These are phyloP conservation scores for Oryza australiensis DNA, from an alignment of 176 grass and related monocot genomes.

Conservation along the genomic window DNA sequence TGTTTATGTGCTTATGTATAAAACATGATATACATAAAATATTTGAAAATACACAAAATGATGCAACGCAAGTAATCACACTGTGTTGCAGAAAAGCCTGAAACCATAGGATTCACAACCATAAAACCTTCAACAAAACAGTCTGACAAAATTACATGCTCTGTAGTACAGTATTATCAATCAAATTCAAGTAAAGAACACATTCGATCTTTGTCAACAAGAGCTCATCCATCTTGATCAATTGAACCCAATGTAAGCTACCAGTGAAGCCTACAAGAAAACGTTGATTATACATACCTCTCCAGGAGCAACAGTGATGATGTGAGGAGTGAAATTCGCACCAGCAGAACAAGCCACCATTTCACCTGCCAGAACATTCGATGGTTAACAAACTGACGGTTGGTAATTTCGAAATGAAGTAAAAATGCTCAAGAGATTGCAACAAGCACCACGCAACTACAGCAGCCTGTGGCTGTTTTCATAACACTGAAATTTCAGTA, in stretches of 20 bases:
- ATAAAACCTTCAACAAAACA: background rate
- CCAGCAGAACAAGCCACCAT: slow-evolving; percentile 82
- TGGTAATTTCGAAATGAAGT: background rate
- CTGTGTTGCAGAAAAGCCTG: background rate
- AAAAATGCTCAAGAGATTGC: background rate
- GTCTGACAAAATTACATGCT: background rate
- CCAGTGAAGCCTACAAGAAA: background rate
- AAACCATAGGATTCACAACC: background rate
- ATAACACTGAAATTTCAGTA: background rate
- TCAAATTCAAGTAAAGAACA: background rate
- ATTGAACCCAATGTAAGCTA: background rate
- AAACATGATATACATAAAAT: background rate
- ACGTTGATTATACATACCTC: slow-evolving; percentile 58
- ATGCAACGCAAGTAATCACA: background rate
- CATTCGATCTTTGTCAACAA: background rate
- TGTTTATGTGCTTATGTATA: background rate
- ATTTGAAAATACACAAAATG: slow-evolving; percentile 8
- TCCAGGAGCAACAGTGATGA: slow-evolving; percentile 86
- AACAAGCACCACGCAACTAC: background rate
- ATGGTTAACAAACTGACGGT: slow-evolving; percentile 7
- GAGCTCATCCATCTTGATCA: background rate
- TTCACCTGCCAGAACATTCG: slow-evolving; percentile 43
- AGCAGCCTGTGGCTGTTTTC: background rate
- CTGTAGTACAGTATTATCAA: background rate
- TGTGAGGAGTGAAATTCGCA: slow-evolving; percentile 90